phyloP scores from a whole-genome alignment of 73 alveolate genomes.

The Paraurostyla sp. region DNA sequence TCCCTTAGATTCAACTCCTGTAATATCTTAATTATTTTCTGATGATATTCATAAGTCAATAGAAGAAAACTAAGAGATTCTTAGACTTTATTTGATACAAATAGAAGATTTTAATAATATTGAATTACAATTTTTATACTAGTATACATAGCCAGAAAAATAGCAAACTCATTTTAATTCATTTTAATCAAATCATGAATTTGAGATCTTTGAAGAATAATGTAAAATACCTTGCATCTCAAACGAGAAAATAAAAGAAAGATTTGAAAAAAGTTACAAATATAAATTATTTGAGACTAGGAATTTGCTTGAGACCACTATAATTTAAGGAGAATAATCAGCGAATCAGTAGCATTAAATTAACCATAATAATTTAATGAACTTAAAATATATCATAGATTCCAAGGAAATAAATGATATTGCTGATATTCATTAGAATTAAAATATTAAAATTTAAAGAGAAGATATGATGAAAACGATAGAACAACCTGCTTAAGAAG shows the following conservation, averaged over 20 bases:
- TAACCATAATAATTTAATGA: not conserved
- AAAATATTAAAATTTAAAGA: no score
- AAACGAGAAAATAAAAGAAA: not conserved
- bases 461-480: no score
- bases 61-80: no score
- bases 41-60: no score
- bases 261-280: not conserved
- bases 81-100: no score
- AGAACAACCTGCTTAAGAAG: no score
- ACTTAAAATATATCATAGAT: no score
- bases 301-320: not conserved
- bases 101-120: not conserved
- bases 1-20: no score
- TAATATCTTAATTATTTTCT: no score
- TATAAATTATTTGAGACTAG: not conserved
- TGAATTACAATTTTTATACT: not conserved
- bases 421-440: no score
- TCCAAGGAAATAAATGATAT: no score
- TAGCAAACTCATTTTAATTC: not conserved
- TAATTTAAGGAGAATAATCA: not conserved
- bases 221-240: conserved; percentile 39
- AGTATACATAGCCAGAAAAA: not conserved
- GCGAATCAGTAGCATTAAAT: not conserved
- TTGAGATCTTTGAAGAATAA: not conserved
- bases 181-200: not conserved